Evolutionary conservation across 1,284 basidiomycete genomes (phyloP), one percentile per base, ranked within the genome.

Genomic region (Ganoderma lingzhi): DNA sequence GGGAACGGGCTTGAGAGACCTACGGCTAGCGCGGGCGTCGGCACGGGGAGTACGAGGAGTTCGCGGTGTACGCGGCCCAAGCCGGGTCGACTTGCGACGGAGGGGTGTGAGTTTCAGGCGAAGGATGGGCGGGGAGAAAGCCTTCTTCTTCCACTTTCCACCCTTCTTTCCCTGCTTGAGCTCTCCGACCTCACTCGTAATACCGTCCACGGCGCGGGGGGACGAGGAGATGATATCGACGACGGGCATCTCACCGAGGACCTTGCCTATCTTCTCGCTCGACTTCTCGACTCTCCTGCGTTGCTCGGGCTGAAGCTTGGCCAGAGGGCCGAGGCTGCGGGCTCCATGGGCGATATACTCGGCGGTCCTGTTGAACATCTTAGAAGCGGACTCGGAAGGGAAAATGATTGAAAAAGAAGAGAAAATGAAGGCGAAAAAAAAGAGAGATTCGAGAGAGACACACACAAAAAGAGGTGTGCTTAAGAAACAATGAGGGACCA

Each of bases 281-380:
- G 75, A 74, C 67, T 70, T 74, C 51, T 72, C 67, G 37, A 75
- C 58, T 32, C 71, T 67, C 41, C 62, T 55, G 58, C 74, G 73
- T 66, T 75, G 71, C 71, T 74, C 71, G 30, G 73, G 70, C 32
- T 73, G 70, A 48, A 75, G 74, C 66, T 65, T 73, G 62, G 65
- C 44, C 71, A 68, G 56, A 70, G 68, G 3, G 70, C 67, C 9
- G 70, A 75, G 39, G 37, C 64, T 66, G 23, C 70, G 66, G 23
- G 68, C 55, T 63, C 70, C 74, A 59, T 72, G 70, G 3, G 70
- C 66, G 48, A 72, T 17, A 53, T 68, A 63, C 19, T 71, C 70
- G 12, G 75, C 70, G 44, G 74, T 73, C 45, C 71, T 73, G 65
- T 69, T 74, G 63, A 74, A 67, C 72, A 74, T 75, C 32, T 67